A percentile compares a stretch with the other conserved stretches of the same genome.
These are phyloP conservation scores for Helianthus annuus DNA, from an alignment of 129 eudicot genomes.

Conservation along the genomic window HanXRQr2.0-SUNRISE NC_035442.2:159004757-159005256, in stretches of 20 bases:
- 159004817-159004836: not conserved
- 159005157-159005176: not conserved
- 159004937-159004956: conserved; percentile 84
- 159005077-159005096: conserved; percentile 62
- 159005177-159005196: not conserved
- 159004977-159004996: not conserved
- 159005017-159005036: conserved; percentile 82
- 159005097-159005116: conserved; percentile 87
- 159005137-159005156: conserved; percentile 48
- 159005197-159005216: not conserved
- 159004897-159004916: conserved; percentile 91
- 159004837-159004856: not conserved
- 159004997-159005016: conserved; percentile 2
- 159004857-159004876: too few species aligned
- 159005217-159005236: conserved; percentile 84
- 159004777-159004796: conserved; percentile 91
- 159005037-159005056: conserved; percentile 71
- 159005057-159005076: conserved; percentile 71
- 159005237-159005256: conserved; percentile 41
- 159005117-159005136: conserved; percentile 72
- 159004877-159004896: not conserved
- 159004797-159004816: conserved; percentile 42
- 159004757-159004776: conserved; percentile 92
- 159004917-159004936: conserved; percentile 75
- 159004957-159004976: not conserved